A percentile compares a stretch with the other conserved stretches of the same genome.
These are phyloP conservation scores for Oryza australiensis DNA, from an alignment of 176 grass and related monocot species.

Conservation along the genomic window DNA sequence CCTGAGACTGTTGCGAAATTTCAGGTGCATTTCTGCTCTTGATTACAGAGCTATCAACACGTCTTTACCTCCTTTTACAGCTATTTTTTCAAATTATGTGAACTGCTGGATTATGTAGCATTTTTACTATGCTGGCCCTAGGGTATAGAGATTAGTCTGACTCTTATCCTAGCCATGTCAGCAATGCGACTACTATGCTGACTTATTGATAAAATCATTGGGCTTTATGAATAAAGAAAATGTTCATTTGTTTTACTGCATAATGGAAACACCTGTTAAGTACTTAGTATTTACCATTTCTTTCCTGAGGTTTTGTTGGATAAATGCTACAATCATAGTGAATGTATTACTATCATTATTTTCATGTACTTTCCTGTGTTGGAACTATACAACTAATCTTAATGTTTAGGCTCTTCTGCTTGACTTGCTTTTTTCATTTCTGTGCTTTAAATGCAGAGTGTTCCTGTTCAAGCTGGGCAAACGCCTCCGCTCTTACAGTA, in stretches of 20 bases:
- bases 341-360: background rate
- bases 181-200: background rate
- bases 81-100: background rate
- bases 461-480: conserved; percentile 90
- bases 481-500: conserved; percentile 91
- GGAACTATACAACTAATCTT: conserved; percentile 21
- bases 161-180: background rate
- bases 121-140: conserved; percentile 2
- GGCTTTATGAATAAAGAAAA: background rate
- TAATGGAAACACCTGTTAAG: background rate
- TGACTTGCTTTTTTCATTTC: background rate
- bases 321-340: background rate
- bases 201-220: background rate
- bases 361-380: background rate
- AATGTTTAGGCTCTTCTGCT: background rate
- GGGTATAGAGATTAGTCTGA: background rate
- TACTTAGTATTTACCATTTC: background rate
- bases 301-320: background rate
- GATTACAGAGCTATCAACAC: conserved; percentile 2
- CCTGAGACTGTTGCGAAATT: conserved; percentile 95
- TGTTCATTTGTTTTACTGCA: background rate
- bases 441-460: conserved; percentile 61
- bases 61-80: background rate
- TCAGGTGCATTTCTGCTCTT: conserved; percentile 56
- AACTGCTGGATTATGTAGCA: background rate